These are phyloP conservation scores for Phytophthora tentaculata DNA, from an alignment of 352 stramenopile genomes.

Conservation along the genomic window DNA sequence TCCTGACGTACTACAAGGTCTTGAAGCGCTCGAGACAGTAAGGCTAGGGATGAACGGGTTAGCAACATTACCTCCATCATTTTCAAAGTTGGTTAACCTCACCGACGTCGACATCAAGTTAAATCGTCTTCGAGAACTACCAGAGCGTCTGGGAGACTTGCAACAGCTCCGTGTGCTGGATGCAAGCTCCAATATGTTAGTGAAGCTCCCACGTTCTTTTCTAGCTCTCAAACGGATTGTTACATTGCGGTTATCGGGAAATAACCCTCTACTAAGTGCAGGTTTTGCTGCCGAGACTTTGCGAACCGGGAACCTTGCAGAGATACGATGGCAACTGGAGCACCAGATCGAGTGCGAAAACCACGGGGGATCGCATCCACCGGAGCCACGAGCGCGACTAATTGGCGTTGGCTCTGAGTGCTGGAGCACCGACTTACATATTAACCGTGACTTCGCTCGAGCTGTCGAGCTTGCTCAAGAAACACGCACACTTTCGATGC, in stretches of 20 bases:
- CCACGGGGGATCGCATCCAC: conserved; percentile 37
- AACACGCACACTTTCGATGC: conserved; percentile 58
- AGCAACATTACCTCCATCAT: conserved; percentile 51
- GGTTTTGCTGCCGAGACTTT: conserved; percentile 53
- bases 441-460: conserved; percentile 60
- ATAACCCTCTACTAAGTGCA: conserved; percentile 39
- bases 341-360: conserved; percentile 57
- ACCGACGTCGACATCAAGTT: conserved; percentile 77
- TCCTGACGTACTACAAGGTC: conserved; percentile 57
- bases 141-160: conserved; percentile 53
- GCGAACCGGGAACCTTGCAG: conserved; percentile 45
- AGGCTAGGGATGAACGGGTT: conserved; percentile 70
- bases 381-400: conserved; percentile 37
- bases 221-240: conserved; percentile 54
- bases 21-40: conserved; percentile 53
- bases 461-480: conserved; percentile 46
- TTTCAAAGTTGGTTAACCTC: conserved; percentile 56
- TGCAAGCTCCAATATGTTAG: conserved; percentile 63
- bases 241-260: conserved; percentile 58
- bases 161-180: conserved; percentile 51
- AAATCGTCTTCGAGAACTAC: conserved; percentile 63
- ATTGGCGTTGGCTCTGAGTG: conserved; percentile 59
- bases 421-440: conserved; percentile 76
- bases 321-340: conserved; percentile 62
- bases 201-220: conserved; percentile 56